Percentiles rank a stretch among this genome's conserved stretches.
Evolutionary conservation across 495 filamentous ascomycete genomes (phyloP).

Genomic region (Haplographium delicatum): DNA sequence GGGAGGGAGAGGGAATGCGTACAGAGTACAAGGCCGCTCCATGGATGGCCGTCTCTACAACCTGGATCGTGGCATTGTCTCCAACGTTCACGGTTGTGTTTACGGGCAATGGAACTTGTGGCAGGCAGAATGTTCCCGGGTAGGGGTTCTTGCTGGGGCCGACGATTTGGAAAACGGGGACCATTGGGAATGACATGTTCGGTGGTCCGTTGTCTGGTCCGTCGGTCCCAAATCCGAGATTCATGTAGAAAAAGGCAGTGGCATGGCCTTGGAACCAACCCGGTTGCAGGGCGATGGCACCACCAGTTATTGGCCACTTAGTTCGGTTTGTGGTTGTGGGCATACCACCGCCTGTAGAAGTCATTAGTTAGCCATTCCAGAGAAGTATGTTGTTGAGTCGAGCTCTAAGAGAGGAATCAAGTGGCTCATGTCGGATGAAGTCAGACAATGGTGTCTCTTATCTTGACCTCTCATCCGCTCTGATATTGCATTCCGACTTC

Average conservation of each 20-base stretch:
- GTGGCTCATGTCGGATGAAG: neutral
- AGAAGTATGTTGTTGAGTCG: neutral
- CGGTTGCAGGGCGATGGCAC: conserved; percentile 81
- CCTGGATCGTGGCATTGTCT: conserved; percentile 90
- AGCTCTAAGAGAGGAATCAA: neutral
- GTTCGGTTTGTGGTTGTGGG: conserved; percentile 75
- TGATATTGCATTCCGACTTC: too few relatives aligned
- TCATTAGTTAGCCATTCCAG: conserved; percentile 11
- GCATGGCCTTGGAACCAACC: conserved; percentile 92
- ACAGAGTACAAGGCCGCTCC: conserved; percentile 91
- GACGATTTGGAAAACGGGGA: conserved; percentile 76
- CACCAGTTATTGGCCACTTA: conserved; percentile 83
- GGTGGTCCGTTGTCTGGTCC: conserved; percentile 52
- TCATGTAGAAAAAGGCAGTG: conserved; percentile 85
- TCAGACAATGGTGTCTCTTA: too few relatives aligned
- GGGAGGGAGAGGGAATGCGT: conserved; percentile 31
- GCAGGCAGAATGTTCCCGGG: conserved; percentile 81
- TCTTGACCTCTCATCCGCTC: neutral
- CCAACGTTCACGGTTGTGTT: conserved; percentile 68
- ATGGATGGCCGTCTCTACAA: conserved; percentile 84
- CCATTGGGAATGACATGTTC: conserved; percentile 88
- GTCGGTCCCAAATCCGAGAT: conserved; percentile 78
- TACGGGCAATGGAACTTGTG: conserved; percentile 80
- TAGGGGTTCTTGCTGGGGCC: conserved; percentile 80
- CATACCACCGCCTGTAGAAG: conserved; percentile 74